phyloP scores from a whole-genome alignment of 2,329 filamentous ascomycete species.

The Coniella lustricola region DNA sequence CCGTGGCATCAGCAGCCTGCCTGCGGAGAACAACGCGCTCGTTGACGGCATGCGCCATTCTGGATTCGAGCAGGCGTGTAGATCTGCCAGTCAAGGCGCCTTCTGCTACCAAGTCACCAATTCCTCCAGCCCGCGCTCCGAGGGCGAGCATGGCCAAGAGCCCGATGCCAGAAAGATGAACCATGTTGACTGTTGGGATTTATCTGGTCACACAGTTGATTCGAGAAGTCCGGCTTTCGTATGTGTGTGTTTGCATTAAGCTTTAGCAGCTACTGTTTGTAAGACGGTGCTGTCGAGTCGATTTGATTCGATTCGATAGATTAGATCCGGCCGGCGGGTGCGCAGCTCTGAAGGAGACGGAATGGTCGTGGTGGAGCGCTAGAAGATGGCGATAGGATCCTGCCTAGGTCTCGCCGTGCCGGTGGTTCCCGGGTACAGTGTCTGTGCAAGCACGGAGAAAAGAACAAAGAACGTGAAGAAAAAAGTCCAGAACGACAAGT shows the following conservation, averaged over 20 bases:
- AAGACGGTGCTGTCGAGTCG: not conserved
- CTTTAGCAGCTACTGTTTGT: not conserved
- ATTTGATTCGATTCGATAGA: not conserved
- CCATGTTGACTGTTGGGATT: slow-evolving; percentile 26
- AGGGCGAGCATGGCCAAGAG: slow-evolving; percentile 30
- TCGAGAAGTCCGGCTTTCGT: not conserved
- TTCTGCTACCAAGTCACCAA: slow-evolving; percentile 22
- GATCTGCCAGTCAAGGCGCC: slow-evolving; percentile 19
- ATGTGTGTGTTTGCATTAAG: not conserved
- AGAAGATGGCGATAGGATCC: slow-evolving; percentile 1
- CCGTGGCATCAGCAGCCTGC: slow-evolving; percentile 16
- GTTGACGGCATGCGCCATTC: slow-evolving; percentile 23
- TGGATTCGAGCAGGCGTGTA: slow-evolving; percentile 21
- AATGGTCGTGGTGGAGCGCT: not conserved
- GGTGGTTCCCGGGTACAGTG: not conserved
- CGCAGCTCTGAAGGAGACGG: not conserved
- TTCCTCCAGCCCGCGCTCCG: slow-evolving; percentile 28
- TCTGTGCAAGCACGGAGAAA: not conserved
- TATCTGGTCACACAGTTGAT: no score
- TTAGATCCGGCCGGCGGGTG: slow-evolving; percentile 13
- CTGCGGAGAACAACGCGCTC: slow-evolving; percentile 19
- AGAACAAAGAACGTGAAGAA: slow-evolving; percentile 7
- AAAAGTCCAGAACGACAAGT: not conserved
- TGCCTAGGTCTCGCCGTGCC: slow-evolving; percentile 6
- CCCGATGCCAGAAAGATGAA: slow-evolving; percentile 25